Evolutionary conservation across 2,329 filamentous ascomycete genomes (phyloP).

Genomic region (Aspergillus texensis): DNA sequence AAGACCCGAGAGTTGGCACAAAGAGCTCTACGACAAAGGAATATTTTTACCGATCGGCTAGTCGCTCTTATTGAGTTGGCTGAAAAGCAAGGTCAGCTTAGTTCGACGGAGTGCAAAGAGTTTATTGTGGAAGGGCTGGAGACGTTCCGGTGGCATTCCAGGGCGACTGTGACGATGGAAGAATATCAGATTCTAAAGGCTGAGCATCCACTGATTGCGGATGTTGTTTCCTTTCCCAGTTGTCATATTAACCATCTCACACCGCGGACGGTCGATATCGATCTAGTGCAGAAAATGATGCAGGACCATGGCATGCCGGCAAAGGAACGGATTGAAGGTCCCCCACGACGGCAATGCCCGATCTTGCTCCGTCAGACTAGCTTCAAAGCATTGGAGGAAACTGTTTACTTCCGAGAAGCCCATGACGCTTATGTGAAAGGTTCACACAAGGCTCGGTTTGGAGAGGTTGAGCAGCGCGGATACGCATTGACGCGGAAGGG

Average conservation of each 20-base stretch:
- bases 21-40: conserved; percentile 38
- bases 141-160: conserved; percentile 53
- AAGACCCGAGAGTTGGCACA: conserved; percentile 36
- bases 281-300: conserved; percentile 50
- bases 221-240: conserved; percentile 48
- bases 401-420: conserved; percentile 43
- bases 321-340: conserved; percentile 57
- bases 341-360: conserved; percentile 47
- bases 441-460: conserved; percentile 54
- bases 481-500: conserved; percentile 53
- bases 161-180: conserved; percentile 42
- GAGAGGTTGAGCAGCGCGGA: conserved; percentile 58
- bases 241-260: conserved; percentile 60
- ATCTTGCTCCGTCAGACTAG: conserved; percentile 59
- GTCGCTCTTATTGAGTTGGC: conserved; percentile 40
- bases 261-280: conserved; percentile 55
- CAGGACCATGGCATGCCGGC: conserved; percentile 41
- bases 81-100: conserved; percentile 36
- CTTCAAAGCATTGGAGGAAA: conserved; percentile 55
- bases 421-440: conserved; percentile 31
- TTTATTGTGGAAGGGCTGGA: conserved; percentile 50
- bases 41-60: conserved; percentile 47
- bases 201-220: conserved; percentile 54
- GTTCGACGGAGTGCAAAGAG: conserved; percentile 30
- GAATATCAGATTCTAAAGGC: conserved; percentile 47